Conservation (phyloP, 78 protist species). For the slime mould (Dictyostelium discoideum) region DNA sequence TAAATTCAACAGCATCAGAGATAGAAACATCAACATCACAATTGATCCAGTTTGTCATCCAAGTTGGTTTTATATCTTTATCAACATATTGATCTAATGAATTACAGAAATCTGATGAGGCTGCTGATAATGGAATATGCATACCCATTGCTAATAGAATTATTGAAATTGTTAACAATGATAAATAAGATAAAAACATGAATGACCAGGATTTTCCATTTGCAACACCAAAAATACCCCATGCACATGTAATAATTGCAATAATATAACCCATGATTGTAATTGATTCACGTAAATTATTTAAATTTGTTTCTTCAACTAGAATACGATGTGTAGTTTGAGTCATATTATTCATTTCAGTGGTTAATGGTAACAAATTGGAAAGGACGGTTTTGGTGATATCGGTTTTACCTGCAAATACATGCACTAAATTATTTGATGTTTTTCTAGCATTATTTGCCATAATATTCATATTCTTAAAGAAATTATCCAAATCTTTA, state of each 20-base stretch:
- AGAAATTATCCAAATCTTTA: constrained; percentile 20
- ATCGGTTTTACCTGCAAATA: constrained; percentile 12
- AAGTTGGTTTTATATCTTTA: background rate
- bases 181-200: constrained; percentile 32
- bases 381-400: background rate
- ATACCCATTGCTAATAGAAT: background rate
- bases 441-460: constrained; percentile 21
- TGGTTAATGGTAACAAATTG: background rate
- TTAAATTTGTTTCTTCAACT: constrained; percentile 23
- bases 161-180: constrained; percentile 1
- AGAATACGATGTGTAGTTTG: background rate
- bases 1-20: background rate
- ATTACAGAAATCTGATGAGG: constrained; percentile 29
- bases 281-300: constrained; percentile 21
- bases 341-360: background rate
- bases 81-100: background rate
- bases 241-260: constrained; percentile 39
- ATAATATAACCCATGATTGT: constrained; percentile 42
- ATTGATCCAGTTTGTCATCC: constrained; percentile 49
- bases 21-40: background rate
- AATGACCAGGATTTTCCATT: constrained; percentile 71
- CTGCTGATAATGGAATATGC: constrained; percentile 54
- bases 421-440: background rate
- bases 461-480: background rate
- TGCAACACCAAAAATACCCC: constrained; percentile 53